Base-by-base conservation (phyloP, 1,139 yeast species). In the Suhomyces yuchorum region DNA sequence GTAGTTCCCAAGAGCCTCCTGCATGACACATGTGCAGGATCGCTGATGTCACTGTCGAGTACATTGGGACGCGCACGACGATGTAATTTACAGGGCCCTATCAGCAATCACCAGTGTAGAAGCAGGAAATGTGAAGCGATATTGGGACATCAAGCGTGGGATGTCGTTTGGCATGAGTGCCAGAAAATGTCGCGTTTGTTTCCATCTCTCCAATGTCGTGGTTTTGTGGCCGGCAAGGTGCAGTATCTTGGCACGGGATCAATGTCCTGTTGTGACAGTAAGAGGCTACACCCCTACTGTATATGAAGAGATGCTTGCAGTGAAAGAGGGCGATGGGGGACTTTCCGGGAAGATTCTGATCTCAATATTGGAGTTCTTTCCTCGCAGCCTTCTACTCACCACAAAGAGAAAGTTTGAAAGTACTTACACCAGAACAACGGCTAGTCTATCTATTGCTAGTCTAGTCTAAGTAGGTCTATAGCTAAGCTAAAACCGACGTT, bases 41-140 rank as follows among this genome's bases (percentile, higher is more conserved):
- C 28, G 26, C 30, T 37, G 39, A 37, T 37, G 39, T 37, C 39
- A 37, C 39, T 37, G 8, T 20, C 15, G 28, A 15, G 18, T 26
- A 23, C 24, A 35, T 20, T 35, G 20, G 20, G n/a, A 4, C 3
- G 32, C 2, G n/a, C 39, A 23, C 30, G 39, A 37, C 39, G 2
- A 3, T 9, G 11, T 14, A 14, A n/a, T 7, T 15, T 14, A 3
- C 14, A 26, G 30, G 30, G 14, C 30, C 30, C 30, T 26, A 26
- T 26, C 30, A 26, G 14, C 30, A 26, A n/a, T n/a, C n/a, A n/a
- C n/a, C n/a, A 3, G 30, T 26, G 23, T 5, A 11, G 30, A 26
- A 26, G n/a, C 14, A 26, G 30, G 30, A 3, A 26, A 26, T 26
- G 14, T 26, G 14, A 26, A 26, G 30, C 30, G 30, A 26, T 26